Base-by-base conservation (phyloP, 805 yeast species). In the Starmerella apicola region DNA sequence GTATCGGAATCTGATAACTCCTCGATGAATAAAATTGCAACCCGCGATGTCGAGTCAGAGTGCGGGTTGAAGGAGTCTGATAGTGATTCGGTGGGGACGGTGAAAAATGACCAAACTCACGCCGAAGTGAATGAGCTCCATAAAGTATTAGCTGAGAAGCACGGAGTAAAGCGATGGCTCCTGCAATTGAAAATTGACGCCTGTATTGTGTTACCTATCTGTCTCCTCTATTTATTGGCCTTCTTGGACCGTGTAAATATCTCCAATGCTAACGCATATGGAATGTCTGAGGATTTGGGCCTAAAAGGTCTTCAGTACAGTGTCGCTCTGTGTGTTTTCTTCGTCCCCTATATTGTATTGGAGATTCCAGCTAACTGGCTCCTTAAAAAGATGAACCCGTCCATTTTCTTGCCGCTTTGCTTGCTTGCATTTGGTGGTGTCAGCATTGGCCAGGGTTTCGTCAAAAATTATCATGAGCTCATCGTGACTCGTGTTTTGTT, bases 201-300 rank as follows among this genome's bases (percentile, higher is more conserved):
- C 1, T 72, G 81, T 44, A 76, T 81, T 29, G 76, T 81, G 22
- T 84, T 86, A 4, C 76, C 84, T n/a, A 78, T 82, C 48, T 74
- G 84, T 53, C 52, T 81, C 22, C 64, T 82, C 33, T 82, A 82
- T 53, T 73, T 82, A 57, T 67, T 81, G 45, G 78, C 88, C 1
- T 82, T 81, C 54, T 61, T 82, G 53, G 93, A 82, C 57, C 67
- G 93, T 57, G 86, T 81, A 43, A 82, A 82, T 57, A 79, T 82
- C 45, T 74, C 86, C 23, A 81, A 82, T 58, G 93, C 94, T 6
- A 74, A 74, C 44, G 70, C 78, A 40, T 81, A 80, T 53, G 84
- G 84, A 10, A 64, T 82, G 64, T 66, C 66, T 17, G 58, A 52
- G 1, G 80, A 75, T 42, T 58, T 82, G 26, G 51, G 65, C 16